Conservation (phyloP, 129 eudicot genomes). For the Flaveria brownii region DNA sequence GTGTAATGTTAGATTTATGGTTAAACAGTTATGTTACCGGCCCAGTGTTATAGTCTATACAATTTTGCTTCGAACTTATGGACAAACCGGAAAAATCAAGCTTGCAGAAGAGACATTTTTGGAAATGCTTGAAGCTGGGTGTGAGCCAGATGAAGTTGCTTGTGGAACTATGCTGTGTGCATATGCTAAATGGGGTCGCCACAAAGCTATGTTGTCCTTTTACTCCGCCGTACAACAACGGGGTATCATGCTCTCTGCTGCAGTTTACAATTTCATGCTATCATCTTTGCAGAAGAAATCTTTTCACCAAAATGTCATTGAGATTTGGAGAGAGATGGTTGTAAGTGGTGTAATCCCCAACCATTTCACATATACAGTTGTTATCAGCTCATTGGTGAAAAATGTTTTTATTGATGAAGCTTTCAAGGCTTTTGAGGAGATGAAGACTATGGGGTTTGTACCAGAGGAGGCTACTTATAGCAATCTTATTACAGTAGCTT, state of each 20-base stretch:
- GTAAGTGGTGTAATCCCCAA: conserved; percentile 47
- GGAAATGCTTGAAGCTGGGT: conserved; percentile 97
- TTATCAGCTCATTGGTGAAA: conserved; percentile 72
- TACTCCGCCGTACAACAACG: conserved; percentile 79
- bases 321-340: conserved; percentile 70
- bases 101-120: conserved; percentile 85
- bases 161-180: conserved; percentile 96
- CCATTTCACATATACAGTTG: conserved; percentile 83
- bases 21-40: conserved; percentile 83
- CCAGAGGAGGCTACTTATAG: conserved; percentile 93
- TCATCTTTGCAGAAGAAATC: conserved; percentile 95
- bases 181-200: conserved; percentile 96
- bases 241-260: conserved; percentile 53
- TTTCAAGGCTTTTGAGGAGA: conserved; percentile 50
- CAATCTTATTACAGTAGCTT: conserved; percentile 56
- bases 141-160: conserved; percentile 98
- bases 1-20: conserved; percentile 67
- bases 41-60: conserved; percentile 91
- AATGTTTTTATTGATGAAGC: conserved; percentile 60
- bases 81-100: conserved; percentile 89
- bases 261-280: conserved; percentile 92
- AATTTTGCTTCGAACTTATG: conserved; percentile 79
- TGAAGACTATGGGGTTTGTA: conserved; percentile 62
- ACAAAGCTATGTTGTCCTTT: conserved; percentile 86
- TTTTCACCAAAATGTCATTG: conserved; percentile 58